Evolutionary conservation across 805 yeast species (phyloP).

Genomic region (Cyberlindnera samutprakarnensis): DNA sequence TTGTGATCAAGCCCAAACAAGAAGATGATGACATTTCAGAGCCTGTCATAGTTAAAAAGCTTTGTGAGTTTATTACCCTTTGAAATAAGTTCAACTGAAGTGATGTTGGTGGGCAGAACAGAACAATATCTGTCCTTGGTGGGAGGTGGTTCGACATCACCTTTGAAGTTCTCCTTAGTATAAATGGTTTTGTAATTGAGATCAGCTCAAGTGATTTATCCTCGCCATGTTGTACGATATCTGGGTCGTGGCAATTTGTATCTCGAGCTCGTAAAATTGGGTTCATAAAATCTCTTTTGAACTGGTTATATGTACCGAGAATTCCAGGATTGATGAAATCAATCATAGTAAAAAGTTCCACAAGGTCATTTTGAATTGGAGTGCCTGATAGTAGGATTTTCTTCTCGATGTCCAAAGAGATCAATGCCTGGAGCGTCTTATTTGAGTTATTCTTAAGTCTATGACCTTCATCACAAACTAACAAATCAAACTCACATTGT

Average conservation of each 20-base stretch:
- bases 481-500: conserved; percentile 44
- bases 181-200: conserved; percentile 54
- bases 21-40: conserved; percentile 23
- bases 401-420: conserved; percentile 29
- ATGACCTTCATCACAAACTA: conserved; percentile 92
- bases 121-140: conserved; percentile 62
- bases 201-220: conserved; percentile 57
- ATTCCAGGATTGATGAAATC: conserved; percentile 83
- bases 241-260: conserved; percentile 43
- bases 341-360: conserved; percentile 72
- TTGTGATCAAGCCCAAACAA: conserved; percentile 61
- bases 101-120: conserved; percentile 71
- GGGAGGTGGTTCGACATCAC: conserved; percentile 56
- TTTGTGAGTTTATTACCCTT: conserved; percentile 30
- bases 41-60: conserved; percentile 18
- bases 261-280: conserved; percentile 75
- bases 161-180: conserved; percentile 63
- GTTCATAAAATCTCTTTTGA: conserved; percentile 53
- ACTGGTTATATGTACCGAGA: conserved; percentile 52
- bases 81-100: conserved; percentile 51
- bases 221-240: conserved; percentile 48
- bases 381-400: conserved; percentile 78
- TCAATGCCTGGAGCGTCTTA: conserved; percentile 60
- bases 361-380: conserved; percentile 87
- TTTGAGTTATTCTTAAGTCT: conserved; percentile 70